Evolutionary conservation across 768 basidiomycete genomes (phyloP).

Genomic region (Tylopilus sp.): DNA sequence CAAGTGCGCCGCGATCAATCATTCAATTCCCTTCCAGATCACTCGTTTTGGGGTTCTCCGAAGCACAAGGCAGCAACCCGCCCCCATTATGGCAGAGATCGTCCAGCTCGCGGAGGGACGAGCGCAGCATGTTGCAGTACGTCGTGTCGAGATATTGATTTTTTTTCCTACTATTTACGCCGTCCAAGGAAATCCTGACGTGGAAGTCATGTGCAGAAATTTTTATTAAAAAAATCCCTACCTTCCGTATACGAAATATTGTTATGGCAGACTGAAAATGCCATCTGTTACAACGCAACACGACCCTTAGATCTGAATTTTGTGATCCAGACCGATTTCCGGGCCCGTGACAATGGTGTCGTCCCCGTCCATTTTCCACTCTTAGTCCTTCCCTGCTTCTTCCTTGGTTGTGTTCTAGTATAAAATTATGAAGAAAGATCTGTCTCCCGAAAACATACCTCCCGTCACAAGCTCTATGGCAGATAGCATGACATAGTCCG

Average conservation of each 20-base stretch:
- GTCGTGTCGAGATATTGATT: conserved; percentile 9
- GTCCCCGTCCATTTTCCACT: conserved; percentile 38
- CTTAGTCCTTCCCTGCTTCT: conserved; percentile 33
- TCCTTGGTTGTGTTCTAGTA: conserved; percentile 34
- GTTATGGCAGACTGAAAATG: conserved; percentile 39
- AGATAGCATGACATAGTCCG: conserved; percentile 55
- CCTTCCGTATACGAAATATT: conserved; percentile 40
- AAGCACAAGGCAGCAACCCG: conserved; percentile 17
- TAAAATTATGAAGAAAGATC: conserved; percentile 46
- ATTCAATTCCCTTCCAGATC: conserved; percentile 13
- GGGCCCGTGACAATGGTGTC: conserved; percentile 40
- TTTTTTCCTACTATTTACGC: conserved; percentile 20
- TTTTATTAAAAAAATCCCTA: conserved; percentile 43
- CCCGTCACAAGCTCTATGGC: conserved; percentile 45
- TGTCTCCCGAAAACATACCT: conserved; percentile 35
- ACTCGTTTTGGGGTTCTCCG: conserved; percentile 26
- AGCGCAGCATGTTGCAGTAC: neutral
- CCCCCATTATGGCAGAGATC: conserved; percentile 26
- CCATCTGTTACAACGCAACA: conserved; percentile 47
- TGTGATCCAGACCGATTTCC: conserved; percentile 49
- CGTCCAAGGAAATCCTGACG: conserved; percentile 12
- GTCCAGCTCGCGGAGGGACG: conserved; percentile 13
- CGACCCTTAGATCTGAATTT: conserved; percentile 75
- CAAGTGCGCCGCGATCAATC: conserved; percentile 25
- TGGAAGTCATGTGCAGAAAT: conserved; percentile 30